Base-by-base conservation (phyloP, 2,329 filamentous ascomycete genomes). In the Chaetoscypha palmicola region DNA sequence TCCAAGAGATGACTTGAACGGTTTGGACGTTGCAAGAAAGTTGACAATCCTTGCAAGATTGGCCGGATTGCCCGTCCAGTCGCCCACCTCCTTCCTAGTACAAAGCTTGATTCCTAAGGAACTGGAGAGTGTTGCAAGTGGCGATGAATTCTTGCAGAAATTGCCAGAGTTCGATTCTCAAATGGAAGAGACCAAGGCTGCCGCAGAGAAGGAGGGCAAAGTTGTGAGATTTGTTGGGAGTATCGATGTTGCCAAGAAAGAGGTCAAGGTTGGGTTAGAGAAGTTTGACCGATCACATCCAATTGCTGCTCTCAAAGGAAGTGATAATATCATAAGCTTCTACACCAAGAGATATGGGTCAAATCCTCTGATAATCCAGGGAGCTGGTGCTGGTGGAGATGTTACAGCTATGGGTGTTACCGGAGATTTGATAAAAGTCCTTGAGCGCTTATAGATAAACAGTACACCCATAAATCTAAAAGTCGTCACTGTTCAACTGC, bases 281-380 rank as follows among this genome's bases (percentile, higher is more conserved):
- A 86, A 84, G 68, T 90, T 89, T 57, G 89, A 94, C 54, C 79
- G 79, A 56, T 86, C 84, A 48, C 88, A 94, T 62, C 86, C 92
- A 10, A 96, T 98, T 68, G 92, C 92, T 11, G 84, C 86, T 37
- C 74, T 98, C 46, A 94, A 95, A 76, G 92, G 92, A 26, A 97
- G 90, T 65, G 92, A 97, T 64, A 98, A 98, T 71, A 94, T 98
- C 64, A 95, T 98, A 63, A 94, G 83, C 72, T 96, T 98, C 73
- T 94, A 96, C 68, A 98, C 92, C 4, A 85, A 94, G 73, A 77
- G 92, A 58, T 98, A 98, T 62, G 89, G 89, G 46, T 76, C 73
- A 62, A 94, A 91, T 66, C 90, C 92, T 33, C 72, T 98, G 51
- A 95, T 96, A 62, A 79, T 98, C 51, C 91, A 97, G 70, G 92